Evolutionary conservation across 345 rosid species (phyloP).

Genomic region (Zanthoxylum bungeanum): DNA sequence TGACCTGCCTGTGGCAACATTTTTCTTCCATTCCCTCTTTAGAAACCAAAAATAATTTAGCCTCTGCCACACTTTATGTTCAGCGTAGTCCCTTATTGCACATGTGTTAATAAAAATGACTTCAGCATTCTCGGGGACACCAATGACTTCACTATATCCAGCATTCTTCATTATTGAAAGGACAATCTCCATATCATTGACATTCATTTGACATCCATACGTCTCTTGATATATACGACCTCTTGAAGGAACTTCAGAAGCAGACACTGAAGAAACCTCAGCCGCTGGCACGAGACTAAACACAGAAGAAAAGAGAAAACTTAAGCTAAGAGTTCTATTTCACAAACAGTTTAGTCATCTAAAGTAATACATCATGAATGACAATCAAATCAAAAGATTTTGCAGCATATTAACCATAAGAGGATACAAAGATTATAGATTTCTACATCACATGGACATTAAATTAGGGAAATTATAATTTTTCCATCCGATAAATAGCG

Average conservation of each 20-base stretch:
- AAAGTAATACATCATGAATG: background rate
- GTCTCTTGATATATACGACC: slow-evolving; percentile 94
- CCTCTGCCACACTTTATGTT: slow-evolving; percentile 95
- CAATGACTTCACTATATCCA: slow-evolving; percentile 64
- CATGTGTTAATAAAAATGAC: slow-evolving; percentile 85
- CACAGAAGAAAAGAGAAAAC: slow-evolving; percentile 13
- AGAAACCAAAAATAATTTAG: slow-evolving; percentile 96
- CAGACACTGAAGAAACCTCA: slow-evolving; percentile 28
- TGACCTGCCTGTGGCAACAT: slow-evolving; percentile 66
- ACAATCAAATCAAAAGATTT: background rate
- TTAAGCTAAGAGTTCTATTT: background rate
- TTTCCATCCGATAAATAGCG: too few relatives aligned
- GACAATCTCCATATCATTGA: slow-evolving; percentile 94
- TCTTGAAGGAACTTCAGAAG: slow-evolving; percentile 32
- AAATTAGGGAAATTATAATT: background rate
- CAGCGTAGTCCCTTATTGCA: slow-evolving; percentile 89
- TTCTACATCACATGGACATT: background rate
- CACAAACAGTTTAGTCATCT: background rate
- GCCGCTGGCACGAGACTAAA: slow-evolving; percentile 36
- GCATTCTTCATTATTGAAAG: slow-evolving; percentile 82
- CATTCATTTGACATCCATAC: slow-evolving; percentile 95
- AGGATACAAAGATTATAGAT: background rate
- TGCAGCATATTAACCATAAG: background rate
- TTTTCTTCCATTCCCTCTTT: slow-evolving; percentile 84
- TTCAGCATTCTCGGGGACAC: slow-evolving; percentile 84